Percentiles rank a stretch among this genome's conserved stretches.
These are phyloP conservation scores for Syncephalis plumigaleata DNA, from an alignment of 371 early-diverging fungal genomes.

Conservation along the genomic window DNA sequence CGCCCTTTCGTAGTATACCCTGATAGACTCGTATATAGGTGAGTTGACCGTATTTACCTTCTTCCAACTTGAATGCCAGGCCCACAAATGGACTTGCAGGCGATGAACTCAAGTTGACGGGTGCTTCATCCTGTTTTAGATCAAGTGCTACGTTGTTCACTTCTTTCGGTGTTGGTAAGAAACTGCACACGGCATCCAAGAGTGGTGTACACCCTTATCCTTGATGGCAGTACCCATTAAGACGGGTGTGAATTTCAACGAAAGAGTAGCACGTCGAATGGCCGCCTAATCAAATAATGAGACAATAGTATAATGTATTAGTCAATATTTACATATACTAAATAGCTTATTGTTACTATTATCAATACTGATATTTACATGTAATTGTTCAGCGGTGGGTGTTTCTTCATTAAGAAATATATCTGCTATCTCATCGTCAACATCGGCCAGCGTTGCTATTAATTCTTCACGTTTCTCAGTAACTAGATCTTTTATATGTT, in stretches of 20 bases:
- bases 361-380: slow-evolving; percentile 3
- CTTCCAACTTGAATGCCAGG: slow-evolving; percentile 89
- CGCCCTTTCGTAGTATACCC: slow-evolving; percentile 77
- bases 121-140: slow-evolving; percentile 39
- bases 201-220: slow-evolving; percentile 69
- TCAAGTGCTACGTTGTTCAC: slow-evolving; percentile 61
- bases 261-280: slow-evolving; percentile 63
- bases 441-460: slow-evolving; percentile 67
- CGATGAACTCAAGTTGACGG: slow-evolving; percentile 30
- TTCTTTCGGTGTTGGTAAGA: slow-evolving; percentile 63
- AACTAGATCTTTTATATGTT: slow-evolving; percentile 48
- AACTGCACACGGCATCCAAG: slow-evolving; percentile 52
- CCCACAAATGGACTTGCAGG: slow-evolving; percentile 66
- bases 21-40: slow-evolving; percentile 96
- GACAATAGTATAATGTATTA: slow-evolving; percentile 1
- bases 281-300: slow-evolving; percentile 27
- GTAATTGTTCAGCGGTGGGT: slow-evolving; percentile 50
- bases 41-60: slow-evolving; percentile 89
- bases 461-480: slow-evolving; percentile 58
- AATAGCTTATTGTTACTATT: neutral
- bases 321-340: neutral
- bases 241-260: slow-evolving; percentile 65
- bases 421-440: slow-evolving; percentile 76
- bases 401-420: slow-evolving; percentile 57
- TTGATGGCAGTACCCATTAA: slow-evolving; percentile 81